These are phyloP conservation scores for Hydnomerulius pinastri DNA, from an alignment of 768 basidiomycete species.

Conservation along the genomic window DNA sequence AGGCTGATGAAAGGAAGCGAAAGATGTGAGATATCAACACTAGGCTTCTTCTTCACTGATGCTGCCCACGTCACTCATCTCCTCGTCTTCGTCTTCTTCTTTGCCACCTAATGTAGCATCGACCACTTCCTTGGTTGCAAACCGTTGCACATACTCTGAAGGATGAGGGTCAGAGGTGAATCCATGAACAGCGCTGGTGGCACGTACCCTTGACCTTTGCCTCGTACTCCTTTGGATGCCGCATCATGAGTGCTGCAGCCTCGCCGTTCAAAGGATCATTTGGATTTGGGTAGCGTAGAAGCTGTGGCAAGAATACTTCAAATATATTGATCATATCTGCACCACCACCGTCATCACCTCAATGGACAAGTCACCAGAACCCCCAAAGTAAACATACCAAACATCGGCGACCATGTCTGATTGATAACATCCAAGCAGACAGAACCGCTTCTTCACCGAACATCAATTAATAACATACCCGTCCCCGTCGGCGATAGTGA, in stretches of 20 bases:
- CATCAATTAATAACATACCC: conserved; percentile 8
- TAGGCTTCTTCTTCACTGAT: conserved; percentile 67
- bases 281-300: conserved; percentile 96
- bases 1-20: not conserved
- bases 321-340: conserved; percentile 99
- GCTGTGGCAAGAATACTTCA: conserved; percentile 95
- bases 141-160: conserved; percentile 95
- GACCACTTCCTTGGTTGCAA: conserved; percentile 87
- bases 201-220: conserved; percentile 84
- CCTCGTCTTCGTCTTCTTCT: conserved; percentile 74
- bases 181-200: not conserved
- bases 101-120: conserved; percentile 68
- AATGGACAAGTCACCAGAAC: not conserved
- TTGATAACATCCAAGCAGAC: conserved; percentile 99
- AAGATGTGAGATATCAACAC: conserved; percentile 28
- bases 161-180: conserved; percentile 4
- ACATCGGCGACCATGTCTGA: conserved; percentile 99
- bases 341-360: conserved; percentile 4
- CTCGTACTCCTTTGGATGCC: conserved; percentile 96
- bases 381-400: conserved; percentile 61
- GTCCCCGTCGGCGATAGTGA: conserved; percentile 17
- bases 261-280: conserved; percentile 98
- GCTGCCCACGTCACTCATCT: conserved; percentile 87
- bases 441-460: conserved; percentile 77
- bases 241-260: conserved; percentile 95